These are phyloP conservation scores for Plicaturopsis crispa DNA, from an alignment of 768 basidiomycete species.

Conservation along the genomic window DNA sequence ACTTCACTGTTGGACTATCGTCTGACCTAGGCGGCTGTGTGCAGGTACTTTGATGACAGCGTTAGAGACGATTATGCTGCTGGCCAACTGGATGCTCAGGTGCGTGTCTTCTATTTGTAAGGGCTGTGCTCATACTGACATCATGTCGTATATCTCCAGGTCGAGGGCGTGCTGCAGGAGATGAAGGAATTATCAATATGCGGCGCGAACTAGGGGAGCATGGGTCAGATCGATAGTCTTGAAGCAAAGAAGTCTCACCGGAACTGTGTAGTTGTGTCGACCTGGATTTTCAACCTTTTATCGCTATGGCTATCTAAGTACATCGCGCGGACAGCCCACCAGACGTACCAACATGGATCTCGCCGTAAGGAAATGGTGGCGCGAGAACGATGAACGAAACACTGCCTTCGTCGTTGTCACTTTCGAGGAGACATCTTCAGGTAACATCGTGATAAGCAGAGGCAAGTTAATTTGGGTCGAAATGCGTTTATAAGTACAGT, in stretches of 20 bases:
- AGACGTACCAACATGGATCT: neutral
- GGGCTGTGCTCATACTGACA: neutral
- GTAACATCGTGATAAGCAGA: no score
- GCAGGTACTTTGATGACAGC: constrained; percentile 80
- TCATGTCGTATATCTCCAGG: constrained; percentile 31
- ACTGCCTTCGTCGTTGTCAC: no score
- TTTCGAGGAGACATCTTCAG: no score
- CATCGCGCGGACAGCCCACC: neutral
- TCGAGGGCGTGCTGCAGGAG: constrained; percentile 95
- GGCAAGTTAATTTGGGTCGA: no score
- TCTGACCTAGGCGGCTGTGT: neutral
- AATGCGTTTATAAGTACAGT: no score
- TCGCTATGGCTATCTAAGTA: neutral
- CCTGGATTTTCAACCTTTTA: neutral
- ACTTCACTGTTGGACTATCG: constrained; percentile 2
- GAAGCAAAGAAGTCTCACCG: neutral
- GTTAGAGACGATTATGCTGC: constrained; percentile 97
- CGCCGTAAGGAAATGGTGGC: neutral
- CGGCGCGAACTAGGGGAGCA: constrained; percentile 38
- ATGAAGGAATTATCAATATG: constrained; percentile 96
- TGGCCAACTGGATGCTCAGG: constrained; percentile 92
- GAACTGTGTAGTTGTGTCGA: neutral
- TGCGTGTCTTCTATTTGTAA: constrained; percentile 23
- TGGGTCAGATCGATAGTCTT: neutral
- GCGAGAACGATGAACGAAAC: neutral